Conservation (phyloP, 768 basidiomycete species). For the Macrolepiota albuminosa region DNA sequence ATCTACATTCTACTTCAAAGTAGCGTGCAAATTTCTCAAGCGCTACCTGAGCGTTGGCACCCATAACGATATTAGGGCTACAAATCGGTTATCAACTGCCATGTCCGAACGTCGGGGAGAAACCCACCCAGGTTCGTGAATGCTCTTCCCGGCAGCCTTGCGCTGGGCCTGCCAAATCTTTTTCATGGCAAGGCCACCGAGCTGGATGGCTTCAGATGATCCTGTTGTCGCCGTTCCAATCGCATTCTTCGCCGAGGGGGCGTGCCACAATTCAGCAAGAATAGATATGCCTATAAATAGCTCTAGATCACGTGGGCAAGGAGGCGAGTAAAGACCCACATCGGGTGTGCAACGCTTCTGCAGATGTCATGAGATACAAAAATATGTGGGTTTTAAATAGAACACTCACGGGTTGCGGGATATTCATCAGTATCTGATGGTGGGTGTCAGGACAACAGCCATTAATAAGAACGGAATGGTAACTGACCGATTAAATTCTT, state of each 20-base stretch:
- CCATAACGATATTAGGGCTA: slow-evolving; percentile 62
- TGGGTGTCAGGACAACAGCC: neutral
- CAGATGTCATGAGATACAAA: neutral
- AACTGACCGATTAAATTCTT: slow-evolving; percentile 56
- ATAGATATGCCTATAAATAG: slow-evolving; percentile 30
- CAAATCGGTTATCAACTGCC: neutral
- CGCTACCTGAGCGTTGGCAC: slow-evolving; percentile 73
- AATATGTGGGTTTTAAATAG: neutral
- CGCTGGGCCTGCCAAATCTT: slow-evolving; percentile 64
- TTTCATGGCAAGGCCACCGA: slow-evolving; percentile 74
- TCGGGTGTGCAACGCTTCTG: slow-evolving; percentile 50
- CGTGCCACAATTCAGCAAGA: slow-evolving; percentile 65
- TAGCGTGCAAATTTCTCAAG: slow-evolving; percentile 71
- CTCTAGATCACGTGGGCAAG: neutral
- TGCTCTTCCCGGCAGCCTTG: slow-evolving; percentile 60
- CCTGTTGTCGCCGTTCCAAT: slow-evolving; percentile 73
- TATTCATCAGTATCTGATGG: slow-evolving; percentile 52
- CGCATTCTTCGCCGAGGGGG: slow-evolving; percentile 54
- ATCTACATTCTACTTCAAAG: slow-evolving; percentile 62
- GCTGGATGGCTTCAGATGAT: slow-evolving; percentile 66
- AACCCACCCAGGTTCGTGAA: slow-evolving; percentile 70
- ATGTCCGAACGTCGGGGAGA: neutral
- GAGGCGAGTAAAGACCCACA: slow-evolving; percentile 23
- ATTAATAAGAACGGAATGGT: neutral
- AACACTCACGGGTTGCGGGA: slow-evolving; percentile 49